Evolutionary conservation across 2,329 filamentous ascomycete genomes (phyloP).

Genomic region (Claviceps fusiformis): DNA sequence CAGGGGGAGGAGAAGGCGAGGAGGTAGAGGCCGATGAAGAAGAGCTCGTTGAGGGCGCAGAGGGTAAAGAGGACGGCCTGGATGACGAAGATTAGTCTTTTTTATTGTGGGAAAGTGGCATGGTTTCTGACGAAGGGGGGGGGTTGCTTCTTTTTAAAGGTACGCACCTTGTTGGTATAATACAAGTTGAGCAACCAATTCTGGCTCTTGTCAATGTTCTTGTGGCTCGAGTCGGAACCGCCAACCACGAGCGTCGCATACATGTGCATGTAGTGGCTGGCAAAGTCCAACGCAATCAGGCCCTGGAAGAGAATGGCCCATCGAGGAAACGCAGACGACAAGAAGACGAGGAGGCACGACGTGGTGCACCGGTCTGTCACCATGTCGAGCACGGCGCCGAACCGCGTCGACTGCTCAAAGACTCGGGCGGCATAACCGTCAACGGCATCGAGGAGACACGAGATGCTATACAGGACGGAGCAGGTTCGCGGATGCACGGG

Average conservation of each 20-base stretch:
- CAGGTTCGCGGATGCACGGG: slow-evolving; percentile 94
- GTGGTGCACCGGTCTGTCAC: slow-evolving; percentile 97
- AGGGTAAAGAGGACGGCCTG: slow-evolving; percentile 83
- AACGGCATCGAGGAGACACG: slow-evolving; percentile 86
- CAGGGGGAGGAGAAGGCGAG: slow-evolving; percentile 89
- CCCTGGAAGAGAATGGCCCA: slow-evolving; percentile 93
- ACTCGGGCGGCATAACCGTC: slow-evolving; percentile 74
- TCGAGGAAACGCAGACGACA: slow-evolving; percentile 85
- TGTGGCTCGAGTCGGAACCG: slow-evolving; percentile 70
- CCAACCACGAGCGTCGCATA: slow-evolving; percentile 86
- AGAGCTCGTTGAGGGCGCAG: slow-evolving; percentile 84
- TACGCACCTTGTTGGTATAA: slow-evolving; percentile 84
- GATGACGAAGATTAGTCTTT: no score
- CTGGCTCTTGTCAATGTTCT: slow-evolving; percentile 78
- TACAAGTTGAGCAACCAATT: slow-evolving; percentile 89
- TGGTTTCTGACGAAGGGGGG: no score
- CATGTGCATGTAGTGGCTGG: slow-evolving; percentile 99
- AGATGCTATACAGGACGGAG: slow-evolving; percentile 80
- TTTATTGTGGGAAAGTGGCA: no score
- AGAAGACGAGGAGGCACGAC: slow-evolving; percentile 83
- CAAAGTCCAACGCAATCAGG: slow-evolving; percentile 81
- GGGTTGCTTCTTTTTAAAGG: no score
- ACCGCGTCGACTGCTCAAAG: slow-evolving; percentile 86
- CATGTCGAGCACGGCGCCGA: slow-evolving; percentile 97
- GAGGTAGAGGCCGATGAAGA: slow-evolving; percentile 97